Conservation (phyloP, 352 stramenopile genomes). For the Globisporangium splendens region DNA sequence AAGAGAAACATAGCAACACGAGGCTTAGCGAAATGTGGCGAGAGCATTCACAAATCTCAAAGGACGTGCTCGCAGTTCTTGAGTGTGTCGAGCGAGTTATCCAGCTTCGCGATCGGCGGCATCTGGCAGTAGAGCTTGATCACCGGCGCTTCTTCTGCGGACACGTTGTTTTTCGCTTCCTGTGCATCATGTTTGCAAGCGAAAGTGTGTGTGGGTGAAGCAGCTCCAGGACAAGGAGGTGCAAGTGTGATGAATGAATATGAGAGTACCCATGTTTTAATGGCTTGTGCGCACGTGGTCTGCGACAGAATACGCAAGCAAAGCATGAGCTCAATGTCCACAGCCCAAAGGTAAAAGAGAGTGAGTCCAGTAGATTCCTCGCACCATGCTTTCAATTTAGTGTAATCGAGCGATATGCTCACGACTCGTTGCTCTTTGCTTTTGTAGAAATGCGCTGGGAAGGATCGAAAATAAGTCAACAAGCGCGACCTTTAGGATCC, state of each 20-base stretch:
- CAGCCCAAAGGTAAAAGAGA: no score
- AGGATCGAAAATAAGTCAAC: no score
- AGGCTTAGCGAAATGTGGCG: not conserved
- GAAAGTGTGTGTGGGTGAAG: not conserved
- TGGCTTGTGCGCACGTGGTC: slow-evolving; percentile 91
- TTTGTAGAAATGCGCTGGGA: no score
- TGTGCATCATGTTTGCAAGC: slow-evolving; percentile 5
- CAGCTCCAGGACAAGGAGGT: not conserved
- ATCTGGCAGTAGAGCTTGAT: slow-evolving; percentile 95
- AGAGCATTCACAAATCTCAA: no score
- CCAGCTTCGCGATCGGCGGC: slow-evolving; percentile 93
- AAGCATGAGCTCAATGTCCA: not conserved
- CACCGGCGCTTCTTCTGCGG: slow-evolving; percentile 85
- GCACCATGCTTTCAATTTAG: no score
- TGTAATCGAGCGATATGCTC: no score
- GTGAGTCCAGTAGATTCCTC: no score
- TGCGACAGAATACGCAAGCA: slow-evolving; percentile 11
- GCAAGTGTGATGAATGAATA: no score
- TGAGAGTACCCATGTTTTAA: slow-evolving; percentile 87
- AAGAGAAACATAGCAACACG: not conserved
- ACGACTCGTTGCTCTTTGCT: no score
- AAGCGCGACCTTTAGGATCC: no score
- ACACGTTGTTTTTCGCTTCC: slow-evolving; percentile 86
- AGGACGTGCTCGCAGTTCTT: slow-evolving; percentile 92
- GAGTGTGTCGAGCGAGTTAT: slow-evolving; percentile 93